Percentiles rank a stretch among this genome's conserved stretches.
Conservation (phyloP, 2,329 filamentous ascomycete genomes). For the Sarocladium kiliense region DNA sequence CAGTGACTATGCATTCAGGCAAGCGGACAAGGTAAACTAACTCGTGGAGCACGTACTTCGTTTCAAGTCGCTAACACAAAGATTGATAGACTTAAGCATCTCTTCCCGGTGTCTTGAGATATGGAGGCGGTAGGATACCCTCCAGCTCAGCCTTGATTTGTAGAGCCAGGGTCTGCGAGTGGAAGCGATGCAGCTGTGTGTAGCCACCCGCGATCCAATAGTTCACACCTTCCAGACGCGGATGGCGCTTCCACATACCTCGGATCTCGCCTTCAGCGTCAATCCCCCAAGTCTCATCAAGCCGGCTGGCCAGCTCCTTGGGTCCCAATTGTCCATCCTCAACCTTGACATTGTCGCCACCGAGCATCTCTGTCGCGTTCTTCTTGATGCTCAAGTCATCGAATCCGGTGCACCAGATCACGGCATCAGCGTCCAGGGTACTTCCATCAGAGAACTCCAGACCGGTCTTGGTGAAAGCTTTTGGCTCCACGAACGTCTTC, state of each 20-base stretch:
- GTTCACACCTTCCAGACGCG: constrained; percentile 21
- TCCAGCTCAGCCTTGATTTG: constrained; percentile 30
- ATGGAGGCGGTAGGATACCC: constrained; percentile 29
- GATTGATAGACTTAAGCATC: too few species aligned
- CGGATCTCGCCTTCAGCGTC: constrained; percentile 37
- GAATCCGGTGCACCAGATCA: constrained; percentile 33
- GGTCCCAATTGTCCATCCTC: constrained; percentile 12
- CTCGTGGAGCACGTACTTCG: too few species aligned
- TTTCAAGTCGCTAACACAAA: too few species aligned
- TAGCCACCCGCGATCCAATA: constrained; percentile 30
- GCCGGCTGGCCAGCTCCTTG: constrained; percentile 19
- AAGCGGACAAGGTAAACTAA: too few species aligned
- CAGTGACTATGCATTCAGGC: too few species aligned
- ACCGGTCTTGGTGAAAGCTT: constrained; percentile 21
- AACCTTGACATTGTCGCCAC: neutral
- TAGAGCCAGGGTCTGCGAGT: constrained; percentile 23
- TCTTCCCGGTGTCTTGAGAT: constrained; percentile 10
- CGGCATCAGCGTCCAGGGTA: constrained; percentile 22
- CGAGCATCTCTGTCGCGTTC: constrained; percentile 9
- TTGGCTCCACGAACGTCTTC: constrained; percentile 22
- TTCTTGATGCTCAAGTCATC: constrained; percentile 23
- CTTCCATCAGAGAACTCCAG: constrained; percentile 25
- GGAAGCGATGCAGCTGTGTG: constrained; percentile 26
- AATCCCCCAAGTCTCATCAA: constrained; percentile 35
- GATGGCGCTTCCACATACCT: constrained; percentile 33